phyloP scores from a whole-genome alignment of 169 alveolate species.

The Sarcocystis neurona region DNA sequence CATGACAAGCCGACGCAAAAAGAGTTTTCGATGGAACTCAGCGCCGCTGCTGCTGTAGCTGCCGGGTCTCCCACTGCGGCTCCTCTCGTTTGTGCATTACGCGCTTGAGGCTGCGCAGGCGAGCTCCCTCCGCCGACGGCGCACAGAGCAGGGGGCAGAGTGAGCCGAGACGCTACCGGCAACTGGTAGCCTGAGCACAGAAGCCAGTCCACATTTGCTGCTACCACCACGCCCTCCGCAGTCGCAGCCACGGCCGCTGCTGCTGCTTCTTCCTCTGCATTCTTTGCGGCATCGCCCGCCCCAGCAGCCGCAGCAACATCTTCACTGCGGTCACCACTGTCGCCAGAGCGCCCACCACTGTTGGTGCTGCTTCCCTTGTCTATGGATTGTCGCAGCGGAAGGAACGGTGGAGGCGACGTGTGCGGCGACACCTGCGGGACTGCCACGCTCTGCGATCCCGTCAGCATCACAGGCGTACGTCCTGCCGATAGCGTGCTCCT shows the following conservation, averaged over 20 bases:
- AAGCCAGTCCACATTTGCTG: no score
- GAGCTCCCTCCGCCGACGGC: not conserved
- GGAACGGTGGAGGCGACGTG: not conserved
- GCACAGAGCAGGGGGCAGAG: not conserved
- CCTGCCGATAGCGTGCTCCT: not conserved
- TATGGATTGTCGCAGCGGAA: not conserved
- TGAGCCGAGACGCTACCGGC: not conserved
- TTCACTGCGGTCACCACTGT: no score
- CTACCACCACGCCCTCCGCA: no score
- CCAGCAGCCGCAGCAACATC: no score
- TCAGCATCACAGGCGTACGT: not conserved
- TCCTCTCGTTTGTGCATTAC: not conserved
- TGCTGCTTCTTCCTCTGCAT: no score
- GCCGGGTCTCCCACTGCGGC: not conserved
- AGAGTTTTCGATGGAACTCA: slow-evolving; percentile 35
- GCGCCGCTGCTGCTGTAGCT: slow-evolving; percentile 2
- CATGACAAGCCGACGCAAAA: slow-evolving; percentile 50
- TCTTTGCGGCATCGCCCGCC: no score
- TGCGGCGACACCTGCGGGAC: not conserved
- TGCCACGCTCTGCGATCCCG: not conserved
- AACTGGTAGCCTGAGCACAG: no score
- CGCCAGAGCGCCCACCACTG: not conserved
- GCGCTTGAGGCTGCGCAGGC: no score
- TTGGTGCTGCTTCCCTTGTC: not conserved
- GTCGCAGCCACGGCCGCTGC: no score